Evolutionary conservation across 2,329 filamentous ascomycete genomes (phyloP), one percentile per base, ranked within the genome.

Genomic region (Neopestalotiopsis clavispora): DNA sequence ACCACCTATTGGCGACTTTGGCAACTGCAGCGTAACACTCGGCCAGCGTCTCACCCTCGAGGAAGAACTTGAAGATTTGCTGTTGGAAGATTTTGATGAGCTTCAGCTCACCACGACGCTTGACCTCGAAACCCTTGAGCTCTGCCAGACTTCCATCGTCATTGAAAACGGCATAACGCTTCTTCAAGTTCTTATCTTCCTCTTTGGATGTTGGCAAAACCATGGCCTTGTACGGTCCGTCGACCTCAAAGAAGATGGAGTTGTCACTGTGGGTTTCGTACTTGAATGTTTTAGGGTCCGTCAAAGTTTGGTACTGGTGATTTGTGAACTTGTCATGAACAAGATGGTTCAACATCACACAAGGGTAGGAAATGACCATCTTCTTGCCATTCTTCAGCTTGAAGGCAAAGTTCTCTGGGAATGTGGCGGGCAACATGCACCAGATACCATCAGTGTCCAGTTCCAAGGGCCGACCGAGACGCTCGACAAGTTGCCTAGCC

Each of bases 41-140:
- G 2, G 91, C 85, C 60, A 99, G 86, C 0, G 94, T 97, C 4
- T 89, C 88, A 6, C 96, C 96, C 77, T 99, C 95, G 5, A 99
- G 84, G 83, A 99, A 99, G 82, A 99, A 98, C 78, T 97, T 98
- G 91, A 99, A 99, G 73, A 99, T 97, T 77, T 99, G 96, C 70
- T 96, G 94, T 80, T 99, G 96, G 80, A 99, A 99, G 78, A 98
- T 99, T 82, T 99, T 99, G 88, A 99, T 99, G 74, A 99, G 91
- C 83, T 99, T 99, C 74, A 99, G 84, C 83, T 99, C 96, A 85
- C 96, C 96, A 88, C 96, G 89, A 78, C 96, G 91, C 85, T 99
- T 99, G 73, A 99, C 91, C 77, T 99, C 96, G 77, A 99, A 99
- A 5, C 96, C 96, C 78, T 99, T 99, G 77, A 99, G 81, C 78